A percentile compares a stretch with the other conserved stretches of the same genome.
These are phyloP conservation scores for Trichaptum fuscoviolaceum DNA, from an alignment of 768 basidiomycete genomes.

Conservation along the genomic window DNA sequence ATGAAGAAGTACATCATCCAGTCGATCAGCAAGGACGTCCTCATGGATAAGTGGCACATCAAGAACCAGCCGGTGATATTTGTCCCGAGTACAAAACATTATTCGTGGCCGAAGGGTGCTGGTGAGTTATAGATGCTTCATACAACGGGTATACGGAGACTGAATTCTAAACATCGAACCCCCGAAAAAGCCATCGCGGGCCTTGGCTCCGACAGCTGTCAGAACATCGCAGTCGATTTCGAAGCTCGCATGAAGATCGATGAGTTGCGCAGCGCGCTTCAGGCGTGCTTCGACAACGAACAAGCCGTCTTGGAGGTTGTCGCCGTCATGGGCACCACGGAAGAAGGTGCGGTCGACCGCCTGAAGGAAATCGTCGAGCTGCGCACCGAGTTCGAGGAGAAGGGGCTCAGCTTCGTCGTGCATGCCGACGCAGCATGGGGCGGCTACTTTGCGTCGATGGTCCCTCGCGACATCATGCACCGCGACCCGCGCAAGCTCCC, in stretches of 20 bases:
- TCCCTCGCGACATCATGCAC: conserved; percentile 15
- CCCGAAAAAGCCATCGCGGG: conserved; percentile 32
- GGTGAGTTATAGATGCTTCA: no score
- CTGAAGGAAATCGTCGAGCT: conserved; percentile 31
- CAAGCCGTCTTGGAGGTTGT: conserved; percentile 38
- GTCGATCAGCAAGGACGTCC: conserved; percentile 28
- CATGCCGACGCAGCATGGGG: conserved; percentile 47
- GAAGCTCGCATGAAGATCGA: conserved; percentile 30
- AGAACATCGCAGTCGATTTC: conserved; percentile 30
- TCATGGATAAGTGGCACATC: conserved; percentile 22
- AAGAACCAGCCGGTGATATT: conserved; percentile 21
- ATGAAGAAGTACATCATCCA: conserved; percentile 31
- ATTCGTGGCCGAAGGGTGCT: conserved; percentile 44
- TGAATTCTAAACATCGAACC: no score
- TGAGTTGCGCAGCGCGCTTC: conserved; percentile 22
- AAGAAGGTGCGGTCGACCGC: conserved; percentile 40
- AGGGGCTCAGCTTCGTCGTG: conserved; percentile 34
- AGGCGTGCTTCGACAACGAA: conserved; percentile 24
- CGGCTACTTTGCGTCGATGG: conserved; percentile 34
- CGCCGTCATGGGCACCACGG: conserved; percentile 38
- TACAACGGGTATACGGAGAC: no score
- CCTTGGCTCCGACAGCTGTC: conserved; percentile 34
- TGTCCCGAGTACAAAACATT: conserved; percentile 32
- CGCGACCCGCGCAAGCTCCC: neutral
- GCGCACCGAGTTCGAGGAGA: conserved; percentile 25